Evolutionary conservation across 768 basidiomycete genomes (phyloP).

Genomic region (Porpolomopsis calyptriformis): DNA sequence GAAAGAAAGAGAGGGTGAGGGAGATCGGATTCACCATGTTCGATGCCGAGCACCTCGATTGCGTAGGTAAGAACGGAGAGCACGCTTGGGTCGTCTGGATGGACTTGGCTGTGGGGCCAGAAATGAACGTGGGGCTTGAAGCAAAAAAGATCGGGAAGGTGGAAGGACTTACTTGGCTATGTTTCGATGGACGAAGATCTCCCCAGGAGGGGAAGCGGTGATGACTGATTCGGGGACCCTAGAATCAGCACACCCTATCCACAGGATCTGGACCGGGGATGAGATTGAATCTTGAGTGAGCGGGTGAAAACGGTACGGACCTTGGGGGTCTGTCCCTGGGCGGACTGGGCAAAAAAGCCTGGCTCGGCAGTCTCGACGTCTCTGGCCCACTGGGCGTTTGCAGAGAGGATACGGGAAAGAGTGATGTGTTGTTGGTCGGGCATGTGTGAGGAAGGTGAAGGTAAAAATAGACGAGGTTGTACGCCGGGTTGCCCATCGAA

Average conservation of each 20-base stretch:
- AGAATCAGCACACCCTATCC: slow-evolving; percentile 57
- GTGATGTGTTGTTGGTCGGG: not conserved
- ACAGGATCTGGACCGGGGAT: slow-evolving; percentile 31
- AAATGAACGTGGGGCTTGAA: not conserved
- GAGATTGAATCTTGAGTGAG: not conserved
- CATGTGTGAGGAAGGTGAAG: not conserved
- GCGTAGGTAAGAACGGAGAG: slow-evolving; percentile 52
- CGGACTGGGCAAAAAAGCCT: slow-evolving; percentile 37
- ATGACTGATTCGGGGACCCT: slow-evolving; percentile 56
- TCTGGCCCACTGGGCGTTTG: slow-evolving; percentile 47
- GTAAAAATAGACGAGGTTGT: not conserved
- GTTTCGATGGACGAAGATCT: slow-evolving; percentile 58
- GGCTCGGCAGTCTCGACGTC: slow-evolving; percentile 35
- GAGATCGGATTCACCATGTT: slow-evolving; percentile 38
- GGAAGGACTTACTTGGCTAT: slow-evolving; percentile 51
- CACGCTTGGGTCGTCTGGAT: slow-evolving; percentile 46
- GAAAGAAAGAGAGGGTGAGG: not conserved
- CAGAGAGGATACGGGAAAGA: slow-evolving; percentile 8
- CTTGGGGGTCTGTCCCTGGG: slow-evolving; percentile 44
- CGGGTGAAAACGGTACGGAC: slow-evolving; percentile 17
- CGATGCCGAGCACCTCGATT: slow-evolving; percentile 40
- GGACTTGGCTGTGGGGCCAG: slow-evolving; percentile 46
- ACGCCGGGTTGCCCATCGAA: too few species aligned
- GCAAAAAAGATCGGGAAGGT: not conserved
- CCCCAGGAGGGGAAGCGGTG: slow-evolving; percentile 44